These are phyloP conservation scores for Solanum lycopersicoides DNA, from an alignment of 257 asterid genomes.

Conservation along the genomic window DNA sequence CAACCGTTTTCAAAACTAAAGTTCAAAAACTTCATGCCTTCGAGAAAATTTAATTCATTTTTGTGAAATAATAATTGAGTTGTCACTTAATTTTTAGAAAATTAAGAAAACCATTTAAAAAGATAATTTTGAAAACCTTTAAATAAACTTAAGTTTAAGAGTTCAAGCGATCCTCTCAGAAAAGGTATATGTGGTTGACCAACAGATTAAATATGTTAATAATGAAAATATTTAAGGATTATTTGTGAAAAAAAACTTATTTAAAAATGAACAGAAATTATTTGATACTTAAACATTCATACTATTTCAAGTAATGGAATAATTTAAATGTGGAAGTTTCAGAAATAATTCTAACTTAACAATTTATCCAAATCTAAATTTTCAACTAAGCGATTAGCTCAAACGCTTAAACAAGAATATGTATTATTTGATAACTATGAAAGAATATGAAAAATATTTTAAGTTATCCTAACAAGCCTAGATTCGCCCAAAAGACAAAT, in stretches of 20 bases:
- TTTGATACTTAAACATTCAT: neutral
- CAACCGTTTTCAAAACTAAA: too few species aligned
- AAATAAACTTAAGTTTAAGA: too few species aligned
- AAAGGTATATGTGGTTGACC: neutral
- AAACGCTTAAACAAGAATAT: neutral
- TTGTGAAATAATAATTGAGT: neutral
- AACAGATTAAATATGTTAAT: too few species aligned
- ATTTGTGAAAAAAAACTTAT: neutral
- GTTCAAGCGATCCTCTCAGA: neutral
- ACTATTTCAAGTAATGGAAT: neutral
- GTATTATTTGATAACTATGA: neutral
- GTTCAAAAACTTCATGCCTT: too few species aligned
- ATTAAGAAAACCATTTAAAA: neutral
- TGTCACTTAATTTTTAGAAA: neutral
- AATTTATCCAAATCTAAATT: neutral
- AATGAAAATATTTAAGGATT: neutral
- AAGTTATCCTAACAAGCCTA: neutral
- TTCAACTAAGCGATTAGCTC: neutral
- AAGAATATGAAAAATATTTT: too few species aligned
- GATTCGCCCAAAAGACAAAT: neutral
- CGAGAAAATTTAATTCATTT: too few species aligned
- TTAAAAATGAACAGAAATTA: neutral
- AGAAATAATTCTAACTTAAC: too few species aligned
- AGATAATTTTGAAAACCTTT: neutral
- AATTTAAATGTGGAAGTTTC: neutral